These are phyloP conservation scores for Psilocybe azurescens DNA, from an alignment of 768 basidiomycete genomes.

Conservation along the genomic window DNA sequence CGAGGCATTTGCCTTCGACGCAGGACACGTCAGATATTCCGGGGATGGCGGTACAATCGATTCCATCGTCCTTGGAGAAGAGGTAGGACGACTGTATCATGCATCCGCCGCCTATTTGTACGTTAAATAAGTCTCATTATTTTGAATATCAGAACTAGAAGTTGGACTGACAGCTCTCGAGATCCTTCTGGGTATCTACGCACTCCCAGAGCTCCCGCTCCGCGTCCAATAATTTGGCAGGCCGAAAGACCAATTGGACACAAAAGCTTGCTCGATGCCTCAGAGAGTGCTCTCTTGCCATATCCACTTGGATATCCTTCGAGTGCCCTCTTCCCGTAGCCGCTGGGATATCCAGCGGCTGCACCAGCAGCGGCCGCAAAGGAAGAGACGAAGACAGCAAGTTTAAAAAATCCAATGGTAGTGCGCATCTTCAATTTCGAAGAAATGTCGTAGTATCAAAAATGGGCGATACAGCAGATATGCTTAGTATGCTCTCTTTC, in stretches of 20 bases:
- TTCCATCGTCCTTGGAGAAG: constrained; percentile 36
- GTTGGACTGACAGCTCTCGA: constrained; percentile 56
- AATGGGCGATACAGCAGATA: not conserved
- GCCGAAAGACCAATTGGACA: constrained; percentile 45
- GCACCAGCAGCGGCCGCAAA: constrained; percentile 7
- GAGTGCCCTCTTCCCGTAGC: constrained; percentile 37
- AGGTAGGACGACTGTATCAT: constrained; percentile 34
- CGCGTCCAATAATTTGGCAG: constrained; percentile 48
- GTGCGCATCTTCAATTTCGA: constrained; percentile 9
- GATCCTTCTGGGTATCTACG: constrained; percentile 47
- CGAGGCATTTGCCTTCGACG: constrained; percentile 44
- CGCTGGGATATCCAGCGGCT: constrained; percentile 36
- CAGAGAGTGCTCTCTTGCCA: constrained; percentile 35
- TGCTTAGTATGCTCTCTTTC: not conserved
- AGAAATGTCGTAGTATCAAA: not conserved
- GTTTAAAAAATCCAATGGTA: constrained; percentile 8
- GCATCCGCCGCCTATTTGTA: constrained; percentile 53
- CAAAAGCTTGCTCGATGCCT: constrained; percentile 24
- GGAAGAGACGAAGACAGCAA: constrained; percentile 7
- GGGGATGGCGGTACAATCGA: constrained; percentile 53
- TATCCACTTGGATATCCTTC: constrained; percentile 9
- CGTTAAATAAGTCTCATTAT: not conserved
- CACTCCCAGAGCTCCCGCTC: constrained; percentile 51
- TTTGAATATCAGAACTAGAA: not conserved
- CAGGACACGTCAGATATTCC: constrained; percentile 58